These are phyloP conservation scores for Trichoderma breve DNA, from an alignment of 2,329 filamentous ascomycete genomes.

Conservation along the genomic window DNA sequence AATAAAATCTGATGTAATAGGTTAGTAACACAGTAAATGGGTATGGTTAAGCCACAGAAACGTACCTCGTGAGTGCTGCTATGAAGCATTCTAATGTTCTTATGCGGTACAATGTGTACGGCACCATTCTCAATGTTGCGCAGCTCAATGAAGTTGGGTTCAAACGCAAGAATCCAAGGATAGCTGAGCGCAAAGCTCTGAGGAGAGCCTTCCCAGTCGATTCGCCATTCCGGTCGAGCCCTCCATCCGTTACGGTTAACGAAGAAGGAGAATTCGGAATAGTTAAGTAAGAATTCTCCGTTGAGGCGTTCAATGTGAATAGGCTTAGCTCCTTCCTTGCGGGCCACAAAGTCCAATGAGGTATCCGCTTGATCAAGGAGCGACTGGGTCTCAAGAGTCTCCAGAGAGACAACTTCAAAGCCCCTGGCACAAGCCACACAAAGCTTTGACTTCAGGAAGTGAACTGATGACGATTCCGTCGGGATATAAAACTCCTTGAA, in stretches of 20 bases:
- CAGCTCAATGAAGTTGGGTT: slow-evolving; percentile 96
- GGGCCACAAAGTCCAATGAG: slow-evolving; percentile 92
- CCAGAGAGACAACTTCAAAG: slow-evolving; percentile 94
- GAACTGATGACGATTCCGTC: slow-evolving; percentile 95
- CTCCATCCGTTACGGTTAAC: slow-evolving; percentile 98
- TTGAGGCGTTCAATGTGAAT: slow-evolving; percentile 97
- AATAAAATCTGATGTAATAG: slow-evolving; percentile 75
- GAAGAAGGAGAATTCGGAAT: slow-evolving; percentile 98
- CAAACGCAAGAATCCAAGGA: slow-evolving; percentile 95
- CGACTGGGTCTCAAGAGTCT: slow-evolving; percentile 97
- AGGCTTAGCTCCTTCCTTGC: slow-evolving; percentile 88
- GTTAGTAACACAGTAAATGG: not conserved
- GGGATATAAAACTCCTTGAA: slow-evolving; percentile 99
- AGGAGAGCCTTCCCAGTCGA: slow-evolving; percentile 94
- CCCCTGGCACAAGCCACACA: slow-evolving; percentile 94
- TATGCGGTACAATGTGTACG: slow-evolving; percentile 93
- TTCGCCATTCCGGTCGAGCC: slow-evolving; percentile 91
- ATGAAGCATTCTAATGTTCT: slow-evolving; percentile 96
- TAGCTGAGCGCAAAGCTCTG: slow-evolving; percentile 92
- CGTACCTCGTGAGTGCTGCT: slow-evolving; percentile 93
- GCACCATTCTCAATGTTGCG: slow-evolving; percentile 91
- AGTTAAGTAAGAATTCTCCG: slow-evolving; percentile 95
- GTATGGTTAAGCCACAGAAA: slow-evolving; percentile 13
- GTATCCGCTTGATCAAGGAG: slow-evolving; percentile 97
- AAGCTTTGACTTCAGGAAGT: slow-evolving; percentile 94